A percentile compares a stretch with the other conserved stretches of the same genome.
phyloP scores from a whole-genome alignment of 345 rosid genomes.

The Raphanus raphanistrum region DNA sequence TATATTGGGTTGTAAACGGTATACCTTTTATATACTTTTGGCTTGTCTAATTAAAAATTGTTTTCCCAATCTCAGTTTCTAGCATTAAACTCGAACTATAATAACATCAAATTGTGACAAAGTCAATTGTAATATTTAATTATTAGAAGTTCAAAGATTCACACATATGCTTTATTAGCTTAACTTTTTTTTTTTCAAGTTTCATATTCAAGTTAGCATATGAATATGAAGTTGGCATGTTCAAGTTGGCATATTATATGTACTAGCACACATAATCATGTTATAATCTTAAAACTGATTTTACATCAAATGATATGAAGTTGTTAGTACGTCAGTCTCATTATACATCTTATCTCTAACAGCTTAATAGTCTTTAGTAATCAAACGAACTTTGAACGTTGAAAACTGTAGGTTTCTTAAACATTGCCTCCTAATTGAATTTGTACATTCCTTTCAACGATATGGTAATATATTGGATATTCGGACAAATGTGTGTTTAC shows the following conservation, averaged over 20 bases:
- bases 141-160: not conserved
- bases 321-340: constrained; percentile 5
- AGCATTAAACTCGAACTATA: not conserved
- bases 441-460: not conserved
- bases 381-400: not conserved
- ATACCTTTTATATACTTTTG: not conserved
- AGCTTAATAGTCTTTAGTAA: not conserved
- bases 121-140: not conserved
- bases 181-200: no score
- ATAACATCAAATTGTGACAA: constrained; percentile 1
- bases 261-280: not conserved
- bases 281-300: not conserved
- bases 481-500: not conserved
- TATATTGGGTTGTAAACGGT: constrained; percentile 2
- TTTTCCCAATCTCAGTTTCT: not conserved
- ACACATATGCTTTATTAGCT: not conserved
- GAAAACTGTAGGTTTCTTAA: constrained; percentile 4
- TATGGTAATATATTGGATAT: not conserved
- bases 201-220: constrained; percentile 6
- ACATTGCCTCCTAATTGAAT: not conserved
- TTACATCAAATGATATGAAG: constrained; percentile 10
- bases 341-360: not conserved
- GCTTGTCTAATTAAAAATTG: not conserved
- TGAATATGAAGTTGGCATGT: no score
- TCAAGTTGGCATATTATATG: constrained; percentile 7